Evolutionary conservation across 768 basidiomycete genomes (phyloP).

Genomic region (Termitomyces sp.): DNA sequence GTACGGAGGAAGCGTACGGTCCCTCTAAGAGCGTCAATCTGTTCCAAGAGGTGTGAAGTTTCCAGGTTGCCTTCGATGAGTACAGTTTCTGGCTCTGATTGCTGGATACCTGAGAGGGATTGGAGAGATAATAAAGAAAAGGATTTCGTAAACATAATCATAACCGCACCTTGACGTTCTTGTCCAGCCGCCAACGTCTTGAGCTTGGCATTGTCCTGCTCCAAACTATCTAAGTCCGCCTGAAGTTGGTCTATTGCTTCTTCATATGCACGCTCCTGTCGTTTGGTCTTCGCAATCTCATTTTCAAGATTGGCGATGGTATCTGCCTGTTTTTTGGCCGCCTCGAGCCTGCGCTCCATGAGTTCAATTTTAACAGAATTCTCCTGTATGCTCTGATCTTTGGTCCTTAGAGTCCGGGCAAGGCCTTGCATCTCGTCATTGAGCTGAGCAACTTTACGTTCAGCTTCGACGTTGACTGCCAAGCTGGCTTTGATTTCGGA

Average conservation of each 20-base stretch:
- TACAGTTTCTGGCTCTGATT: conserved; percentile 52
- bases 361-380: conserved; percentile 88
- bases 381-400: conserved; percentile 90
- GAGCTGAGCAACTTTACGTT: conserved; percentile 77
- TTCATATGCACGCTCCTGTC: conserved; percentile 86
- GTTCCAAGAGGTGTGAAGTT: conserved; percentile 83
- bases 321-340: conserved; percentile 87
- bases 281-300: conserved; percentile 73
- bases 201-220: conserved; percentile 84
- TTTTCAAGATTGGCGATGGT: conserved; percentile 73
- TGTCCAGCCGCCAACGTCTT: conserved; percentile 61
- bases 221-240: conserved; percentile 77
- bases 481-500: conserved; percentile 77
- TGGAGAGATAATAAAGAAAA: background rate
- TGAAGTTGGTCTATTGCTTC: conserved; percentile 94
- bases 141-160: background rate
- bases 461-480: conserved; percentile 88
- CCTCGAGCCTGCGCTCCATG: conserved; percentile 90
- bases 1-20: conserved; percentile 89
- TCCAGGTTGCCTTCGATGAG: conserved; percentile 79
- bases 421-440: conserved; percentile 90
- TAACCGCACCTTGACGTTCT: conserved; percentile 62
- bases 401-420: conserved; percentile 74
- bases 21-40: conserved; percentile 89
- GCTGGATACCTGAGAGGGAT: conserved; percentile 39